Evolutionary conservation across 2,329 filamentous ascomycete species (phyloP).

Genomic region (Pseudogymnoascus verrucosus): DNA sequence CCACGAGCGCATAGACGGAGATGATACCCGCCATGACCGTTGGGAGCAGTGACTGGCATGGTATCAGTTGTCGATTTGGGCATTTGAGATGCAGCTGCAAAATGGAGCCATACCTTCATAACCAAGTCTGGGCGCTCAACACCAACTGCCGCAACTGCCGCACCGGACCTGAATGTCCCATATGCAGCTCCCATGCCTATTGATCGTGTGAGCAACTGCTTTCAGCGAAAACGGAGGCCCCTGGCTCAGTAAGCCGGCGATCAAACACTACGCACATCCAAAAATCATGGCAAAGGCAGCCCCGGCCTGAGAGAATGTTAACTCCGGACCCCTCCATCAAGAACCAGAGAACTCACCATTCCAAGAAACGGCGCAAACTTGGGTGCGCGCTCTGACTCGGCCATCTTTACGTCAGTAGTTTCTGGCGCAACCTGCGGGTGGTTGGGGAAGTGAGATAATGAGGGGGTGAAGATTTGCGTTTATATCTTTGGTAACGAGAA

Average conservation of each 20-base stretch:
- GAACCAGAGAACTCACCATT: neutral
- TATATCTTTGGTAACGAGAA: neutral
- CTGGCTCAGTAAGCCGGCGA: neutral
- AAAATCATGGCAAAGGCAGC: neutral
- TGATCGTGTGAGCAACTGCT: neutral
- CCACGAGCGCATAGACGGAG: neutral
- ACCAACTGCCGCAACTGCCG: neutral
- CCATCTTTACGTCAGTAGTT: neutral
- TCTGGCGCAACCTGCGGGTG: neutral
- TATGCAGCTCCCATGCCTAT: neutral
- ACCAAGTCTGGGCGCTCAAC: neutral
- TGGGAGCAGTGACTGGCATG: neutral
- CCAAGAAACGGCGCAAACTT: constrained; percentile 3
- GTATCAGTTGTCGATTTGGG: neutral
- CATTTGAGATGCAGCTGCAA: neutral
- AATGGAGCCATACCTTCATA: neutral
- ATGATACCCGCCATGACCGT: constrained; percentile 1
- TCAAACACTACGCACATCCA: neutral
- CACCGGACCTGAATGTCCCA: neutral
- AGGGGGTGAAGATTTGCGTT: neutral
- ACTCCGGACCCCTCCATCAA: neutral
- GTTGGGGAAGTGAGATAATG: neutral
- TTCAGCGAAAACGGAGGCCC: neutral
- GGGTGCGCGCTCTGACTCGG: neutral
- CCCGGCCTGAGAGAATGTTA: neutral